Percentiles rank a stretch among this genome's conserved stretches.
phyloP scores from a whole-genome alignment of 495 filamentous ascomycete species.

The Daldinia childiae region DNA sequence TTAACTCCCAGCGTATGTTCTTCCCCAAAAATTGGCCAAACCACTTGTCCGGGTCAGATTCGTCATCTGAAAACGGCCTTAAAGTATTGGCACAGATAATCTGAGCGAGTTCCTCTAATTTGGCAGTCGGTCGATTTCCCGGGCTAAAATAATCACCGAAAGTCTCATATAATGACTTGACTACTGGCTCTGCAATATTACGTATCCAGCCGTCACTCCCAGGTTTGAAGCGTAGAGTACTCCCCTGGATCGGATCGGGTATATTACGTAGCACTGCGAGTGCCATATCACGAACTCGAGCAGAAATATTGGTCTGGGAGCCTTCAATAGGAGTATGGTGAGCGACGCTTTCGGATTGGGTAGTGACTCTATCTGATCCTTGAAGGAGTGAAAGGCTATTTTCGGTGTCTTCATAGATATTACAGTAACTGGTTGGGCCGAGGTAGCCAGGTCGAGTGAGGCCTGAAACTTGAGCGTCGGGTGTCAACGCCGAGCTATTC shows the following conservation, averaged over 20 bases:
- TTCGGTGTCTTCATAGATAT: slow-evolving; percentile 55
- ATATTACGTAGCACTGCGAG: slow-evolving; percentile 56
- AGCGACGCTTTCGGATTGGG: slow-evolving; percentile 44
- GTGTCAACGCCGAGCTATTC: slow-evolving; percentile 10
- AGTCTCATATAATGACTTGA: slow-evolving; percentile 24
- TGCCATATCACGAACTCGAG: slow-evolving; percentile 47
- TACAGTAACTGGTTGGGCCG: slow-evolving; percentile 61
- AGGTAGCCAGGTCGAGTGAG: slow-evolving; percentile 57
- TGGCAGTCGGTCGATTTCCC: slow-evolving; percentile 5
- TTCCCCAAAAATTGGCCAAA: slow-evolving; percentile 56
- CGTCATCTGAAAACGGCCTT: slow-evolving; percentile 39
- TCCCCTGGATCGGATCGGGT: slow-evolving; percentile 47
- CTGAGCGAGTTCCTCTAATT: slow-evolving; percentile 38
- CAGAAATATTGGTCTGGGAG: slow-evolving; percentile 11
- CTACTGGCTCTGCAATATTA: slow-evolving; percentile 18
- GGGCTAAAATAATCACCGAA: slow-evolving; percentile 36
- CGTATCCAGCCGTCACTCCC: slow-evolving; percentile 40
- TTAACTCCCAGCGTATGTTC: slow-evolving; percentile 67
- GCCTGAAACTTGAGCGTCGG: slow-evolving; percentile 52
- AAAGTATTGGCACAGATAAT: slow-evolving; percentile 41
- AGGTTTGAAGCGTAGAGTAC: slow-evolving; percentile 44
- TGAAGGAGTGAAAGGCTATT: slow-evolving; percentile 43
- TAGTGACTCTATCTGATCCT: slow-evolving; percentile 27
- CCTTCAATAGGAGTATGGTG: slow-evolving; percentile 9
- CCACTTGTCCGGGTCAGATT: slow-evolving; percentile 52